Percentiles rank a stretch among this genome's conserved stretches.
These are phyloP conservation scores for Aspergillus haitiensis DNA, from an alignment of 495 filamentous ascomycete genomes.

Conservation along the genomic window DNA sequence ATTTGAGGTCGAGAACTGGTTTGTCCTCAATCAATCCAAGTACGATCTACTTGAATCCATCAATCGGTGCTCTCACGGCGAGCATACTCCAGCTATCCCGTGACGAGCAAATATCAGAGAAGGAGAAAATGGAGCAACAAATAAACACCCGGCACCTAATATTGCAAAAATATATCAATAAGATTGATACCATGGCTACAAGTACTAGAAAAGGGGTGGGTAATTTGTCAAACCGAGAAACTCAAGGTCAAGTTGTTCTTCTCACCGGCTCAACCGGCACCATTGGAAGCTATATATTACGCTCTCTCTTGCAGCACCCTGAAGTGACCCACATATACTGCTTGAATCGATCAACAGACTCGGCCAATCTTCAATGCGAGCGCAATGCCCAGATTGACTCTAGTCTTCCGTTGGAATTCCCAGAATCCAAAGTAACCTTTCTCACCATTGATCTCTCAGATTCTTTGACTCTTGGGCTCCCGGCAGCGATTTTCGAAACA, in stretches of 20 bases:
- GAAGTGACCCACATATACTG: slow-evolving; percentile 53
- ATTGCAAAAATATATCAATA: slow-evolving; percentile 1
- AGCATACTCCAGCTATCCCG: not conserved
- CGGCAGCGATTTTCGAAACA: slow-evolving; percentile 32
- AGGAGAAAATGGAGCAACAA: not conserved
- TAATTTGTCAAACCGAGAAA: not conserved
- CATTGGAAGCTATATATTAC: slow-evolving; percentile 59
- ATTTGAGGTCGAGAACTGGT: not conserved
- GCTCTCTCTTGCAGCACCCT: slow-evolving; percentile 35
- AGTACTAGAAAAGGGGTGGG: not conserved
- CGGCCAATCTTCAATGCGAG: slow-evolving; percentile 19
- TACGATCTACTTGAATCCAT: slow-evolving; percentile 4
- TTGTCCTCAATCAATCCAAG: slow-evolving; percentile 1
- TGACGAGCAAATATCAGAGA: not conserved
- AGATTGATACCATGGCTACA: not conserved
- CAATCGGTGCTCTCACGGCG: not conserved
- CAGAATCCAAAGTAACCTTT: slow-evolving; percentile 40
- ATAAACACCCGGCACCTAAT: not conserved
- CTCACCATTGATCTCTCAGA: slow-evolving; percentile 47
- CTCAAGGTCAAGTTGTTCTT: slow-evolving; percentile 28
- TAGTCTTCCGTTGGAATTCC: slow-evolving; percentile 6
- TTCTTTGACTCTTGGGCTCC: slow-evolving; percentile 46
- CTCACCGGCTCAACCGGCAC: slow-evolving; percentile 61
- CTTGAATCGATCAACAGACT: slow-evolving; percentile 48
- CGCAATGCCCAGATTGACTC: slow-evolving; percentile 17